These are phyloP conservation scores for Epichloe festucae DNA, from an alignment of 2,329 filamentous ascomycete species.

Conservation along the genomic window DNA sequence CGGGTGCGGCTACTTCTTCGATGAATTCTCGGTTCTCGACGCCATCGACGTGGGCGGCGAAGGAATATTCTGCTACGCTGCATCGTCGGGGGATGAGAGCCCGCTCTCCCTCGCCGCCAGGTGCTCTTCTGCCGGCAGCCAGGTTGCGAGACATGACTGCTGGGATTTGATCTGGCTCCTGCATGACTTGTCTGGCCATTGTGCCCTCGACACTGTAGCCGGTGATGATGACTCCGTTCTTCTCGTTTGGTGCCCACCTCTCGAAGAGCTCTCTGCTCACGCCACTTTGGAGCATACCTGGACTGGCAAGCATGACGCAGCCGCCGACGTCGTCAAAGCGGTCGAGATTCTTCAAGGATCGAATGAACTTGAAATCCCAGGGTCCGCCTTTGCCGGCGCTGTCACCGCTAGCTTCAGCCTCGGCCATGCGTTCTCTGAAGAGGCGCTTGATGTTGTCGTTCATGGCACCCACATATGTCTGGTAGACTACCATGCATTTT, in stretches of 20 bases:
- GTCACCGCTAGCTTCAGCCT: slow-evolving; percentile 71
- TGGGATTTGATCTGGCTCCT: slow-evolving; percentile 88
- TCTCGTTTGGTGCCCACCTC: slow-evolving; percentile 88
- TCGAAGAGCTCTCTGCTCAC: slow-evolving; percentile 88
- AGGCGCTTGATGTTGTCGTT: slow-evolving; percentile 97
- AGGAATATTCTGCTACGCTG: slow-evolving; percentile 87
- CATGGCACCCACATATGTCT: slow-evolving; percentile 97
- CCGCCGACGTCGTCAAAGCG: slow-evolving; percentile 91
- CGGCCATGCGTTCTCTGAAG: slow-evolving; percentile 86
- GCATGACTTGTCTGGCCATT: slow-evolving; percentile 92
- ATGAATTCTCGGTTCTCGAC: slow-evolving; percentile 95
- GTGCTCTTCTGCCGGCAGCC: slow-evolving; percentile 46
- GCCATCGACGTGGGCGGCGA: slow-evolving; percentile 93
- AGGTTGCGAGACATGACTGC: slow-evolving; percentile 75
- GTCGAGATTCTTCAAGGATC: slow-evolving; percentile 83
- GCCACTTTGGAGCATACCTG: slow-evolving; percentile 96
- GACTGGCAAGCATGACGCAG: slow-evolving; percentile 94
- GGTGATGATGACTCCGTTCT: slow-evolving; percentile 97
- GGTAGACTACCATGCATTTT: slow-evolving; percentile 97
- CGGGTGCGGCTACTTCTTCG: slow-evolving; percentile 80
- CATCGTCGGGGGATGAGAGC: slow-evolving; percentile 86
- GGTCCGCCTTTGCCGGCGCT: slow-evolving; percentile 66
- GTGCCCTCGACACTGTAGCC: slow-evolving; percentile 98
- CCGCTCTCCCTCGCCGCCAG: slow-evolving; percentile 64
- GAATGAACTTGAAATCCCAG: slow-evolving; percentile 94